A percentile compares a stretch with the other conserved stretches of the same genome.
Conservation (phyloP, 163 green algal genomes). For the Scenedesmus sp. region DNA sequence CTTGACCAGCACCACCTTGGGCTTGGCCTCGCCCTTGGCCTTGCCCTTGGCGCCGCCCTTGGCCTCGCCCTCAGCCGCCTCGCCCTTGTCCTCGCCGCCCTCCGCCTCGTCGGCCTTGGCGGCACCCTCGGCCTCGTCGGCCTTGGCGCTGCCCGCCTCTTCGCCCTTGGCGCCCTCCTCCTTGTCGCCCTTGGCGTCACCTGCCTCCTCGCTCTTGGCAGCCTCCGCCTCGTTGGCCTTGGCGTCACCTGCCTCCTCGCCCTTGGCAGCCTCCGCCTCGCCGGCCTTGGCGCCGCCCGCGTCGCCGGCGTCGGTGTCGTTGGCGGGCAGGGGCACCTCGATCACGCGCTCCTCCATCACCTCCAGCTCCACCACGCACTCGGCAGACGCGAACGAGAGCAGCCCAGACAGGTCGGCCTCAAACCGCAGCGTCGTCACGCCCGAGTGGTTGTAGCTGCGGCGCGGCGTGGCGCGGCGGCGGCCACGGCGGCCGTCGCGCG, state of each 20-base stretch:
- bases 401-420: conserved; percentile 80
- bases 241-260: no score
- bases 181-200: conserved; percentile 40
- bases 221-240: conserved; percentile 2
- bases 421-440: conserved; percentile 79
- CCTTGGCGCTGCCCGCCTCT: conserved; percentile 9
- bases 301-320: background rate
- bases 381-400: conserved; percentile 79
- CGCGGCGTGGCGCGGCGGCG: background rate
- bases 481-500: no score
- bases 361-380: conserved; percentile 60
- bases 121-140: conserved; percentile 1
- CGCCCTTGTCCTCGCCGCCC: conserved; percentile 10
- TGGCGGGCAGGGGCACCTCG: conserved; percentile 35
- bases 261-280: no score
- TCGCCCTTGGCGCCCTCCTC: conserved; percentile 18
- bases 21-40: background rate
- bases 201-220: conserved; percentile 45
- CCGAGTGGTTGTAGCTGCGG: conserved; percentile 67
- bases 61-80: conserved; percentile 31
- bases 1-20: conserved; percentile 42
- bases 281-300: conserved; percentile 18
- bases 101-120: background rate
- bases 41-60: no score
- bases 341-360: conserved; percentile 47